Evolutionary conservation across 148 eudicot species (phyloP), one percentile per base, ranked within the genome.

Genomic region (Heliamphora exappendiculata): DNA sequence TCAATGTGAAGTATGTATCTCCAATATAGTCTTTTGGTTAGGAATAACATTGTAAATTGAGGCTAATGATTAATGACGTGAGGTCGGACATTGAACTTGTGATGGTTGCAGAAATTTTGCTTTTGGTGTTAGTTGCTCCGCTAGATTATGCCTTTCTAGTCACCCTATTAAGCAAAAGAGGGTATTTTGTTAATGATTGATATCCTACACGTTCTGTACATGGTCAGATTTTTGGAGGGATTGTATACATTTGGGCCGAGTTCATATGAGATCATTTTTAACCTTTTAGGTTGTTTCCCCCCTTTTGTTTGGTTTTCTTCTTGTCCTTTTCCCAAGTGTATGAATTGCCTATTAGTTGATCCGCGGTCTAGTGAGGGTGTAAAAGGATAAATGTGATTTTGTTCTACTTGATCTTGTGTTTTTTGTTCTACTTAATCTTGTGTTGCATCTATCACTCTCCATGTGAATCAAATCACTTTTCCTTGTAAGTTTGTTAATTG

Each of bases 61-160:
- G 63, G 36, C 66, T 10, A 54, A 44, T 47, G 29, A 34, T 14
- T 1, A 34, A n/a, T n/a, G n/a, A n/a, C n/a, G n/a, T 0, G 5
- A 41, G 33, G 22, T 45, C 34, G 3, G 49, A 34, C 44, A 36
- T 49, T 19, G 31, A 44, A 55, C 42, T 11, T n/a, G 51, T 76
- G 50, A 76, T 82, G 66, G 80, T 57, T 70, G 86, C 87, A 85
- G 82, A 86, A 86, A 75, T 85, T 86, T 88, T 77, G 81, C 86
- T 28, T 59, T 68, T 57, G 47, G 68, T 83, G 79, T 29, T 53
- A 54, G 78, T 44, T 79, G 80, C 82, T 76, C 70, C 82, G 26
- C 47, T 41, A 42, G 19, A 45, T 16, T 55, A 14, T 41, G 39
- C 69, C 20, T 28, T 34, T 47, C 57, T 33, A 16, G 5, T 65